These are phyloP conservation scores for Rosellinia necatrix DNA, from an alignment of 2,329 filamentous ascomycete species.

Conservation along the genomic window DNA sequence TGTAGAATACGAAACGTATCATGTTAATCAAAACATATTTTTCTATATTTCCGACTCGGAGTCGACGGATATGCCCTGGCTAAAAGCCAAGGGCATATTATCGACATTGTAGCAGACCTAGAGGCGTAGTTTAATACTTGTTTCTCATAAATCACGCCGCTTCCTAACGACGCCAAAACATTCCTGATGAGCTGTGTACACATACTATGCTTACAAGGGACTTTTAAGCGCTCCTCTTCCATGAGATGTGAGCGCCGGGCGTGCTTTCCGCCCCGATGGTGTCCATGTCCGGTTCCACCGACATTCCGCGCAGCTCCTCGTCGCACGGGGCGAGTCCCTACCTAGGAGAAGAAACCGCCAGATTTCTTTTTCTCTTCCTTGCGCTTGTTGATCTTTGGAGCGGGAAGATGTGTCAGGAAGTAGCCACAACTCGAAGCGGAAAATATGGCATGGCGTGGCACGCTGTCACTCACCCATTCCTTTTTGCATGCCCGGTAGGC, in stretches of 20 bases:
- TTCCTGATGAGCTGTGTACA: not conserved
- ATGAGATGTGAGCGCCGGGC: not conserved
- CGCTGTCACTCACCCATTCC: constrained; percentile 24
- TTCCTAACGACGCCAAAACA: not conserved
- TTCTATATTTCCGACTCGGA: too few relatives aligned
- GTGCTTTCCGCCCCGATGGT: not conserved
- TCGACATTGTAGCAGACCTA: too few relatives aligned
- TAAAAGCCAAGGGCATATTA: too few relatives aligned
- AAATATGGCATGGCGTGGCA: not conserved
- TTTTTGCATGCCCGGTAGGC: constrained; percentile 26
- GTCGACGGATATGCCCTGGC: too few relatives aligned
- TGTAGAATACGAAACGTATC: too few relatives aligned
- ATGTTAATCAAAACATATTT: too few relatives aligned
- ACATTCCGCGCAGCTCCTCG: too few relatives aligned
- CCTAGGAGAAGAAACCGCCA: constrained; percentile 16
- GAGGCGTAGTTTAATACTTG: too few relatives aligned
- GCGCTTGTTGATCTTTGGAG: constrained; percentile 23
- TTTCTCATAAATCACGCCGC: not conserved
- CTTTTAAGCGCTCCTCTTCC: not conserved
- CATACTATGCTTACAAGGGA: not conserved
- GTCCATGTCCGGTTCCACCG: too few relatives aligned
- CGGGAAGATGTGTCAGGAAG: constrained; percentile 13
- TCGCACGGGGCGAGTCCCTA: too few relatives aligned
- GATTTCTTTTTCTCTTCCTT: constrained; percentile 23
- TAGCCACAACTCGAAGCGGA: not conserved